Evolutionary conservation across 2,329 filamentous ascomycete species (phyloP), one percentile per base, ranked within the genome.

Genomic region (Ceratocystis ficicola): DNA sequence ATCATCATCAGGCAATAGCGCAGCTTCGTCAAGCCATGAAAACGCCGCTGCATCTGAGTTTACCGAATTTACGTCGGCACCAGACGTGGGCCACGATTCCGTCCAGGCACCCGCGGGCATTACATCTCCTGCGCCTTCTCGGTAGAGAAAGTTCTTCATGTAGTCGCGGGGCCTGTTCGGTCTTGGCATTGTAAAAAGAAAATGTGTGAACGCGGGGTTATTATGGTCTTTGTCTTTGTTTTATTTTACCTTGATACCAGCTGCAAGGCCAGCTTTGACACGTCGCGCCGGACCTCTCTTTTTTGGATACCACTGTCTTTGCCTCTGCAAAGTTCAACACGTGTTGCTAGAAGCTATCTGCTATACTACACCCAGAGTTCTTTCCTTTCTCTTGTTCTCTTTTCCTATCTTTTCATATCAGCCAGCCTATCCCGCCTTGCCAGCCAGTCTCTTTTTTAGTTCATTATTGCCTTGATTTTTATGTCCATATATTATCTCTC

Each of bases 51-150:
- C 62, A 28, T 64, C 65, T 1, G 65, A 66, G 50, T 66, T 66
- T 36, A 66, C 65, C 36, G 65, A 63, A 17, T 66, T 66, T 20
- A 57, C 61, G 22, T 66, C 65, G 10, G 61, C 62, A n/a, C 65
- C 20, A 17, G 50, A 36, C 17, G 52, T 17, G 30, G 7, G 52
- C 7, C 65, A 63, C 32, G 50, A 30, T 17, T 25, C 36, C n/a
- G 7, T 32, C 12, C 36, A 22, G 6, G 32, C 32, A 15, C 44
- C 61, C 15, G 22, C 52, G 20, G 44, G 41, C 22, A 44, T 36
- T 22, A 15, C 17, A 36, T 65, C 63, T 55, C 36, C 63, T 52
- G 25, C 63, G 25, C 25, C 52, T 48, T 61, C 36, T 64, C 36
- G 15, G 30, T 64, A 46, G 46, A 48, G 4, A 20, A 32, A 5